A percentile compares a stretch with the other conserved stretches of the same genome.
Conservation (phyloP, 139 green algal genomes). For the Eudorina sp. region DNA sequence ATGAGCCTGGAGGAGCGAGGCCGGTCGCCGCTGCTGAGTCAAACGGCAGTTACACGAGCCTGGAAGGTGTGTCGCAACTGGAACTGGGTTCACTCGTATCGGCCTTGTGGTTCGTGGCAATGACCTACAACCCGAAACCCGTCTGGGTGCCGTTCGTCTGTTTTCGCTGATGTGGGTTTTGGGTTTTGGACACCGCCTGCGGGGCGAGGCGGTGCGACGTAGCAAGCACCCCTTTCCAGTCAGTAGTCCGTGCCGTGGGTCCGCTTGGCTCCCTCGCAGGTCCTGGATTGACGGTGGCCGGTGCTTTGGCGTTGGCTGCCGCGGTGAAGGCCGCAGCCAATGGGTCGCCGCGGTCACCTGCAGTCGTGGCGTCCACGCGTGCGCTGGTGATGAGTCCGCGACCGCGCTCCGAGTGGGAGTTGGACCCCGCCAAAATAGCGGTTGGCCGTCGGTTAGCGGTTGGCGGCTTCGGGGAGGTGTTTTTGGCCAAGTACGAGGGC, state of each 20-base stretch:
- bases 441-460: conserved; percentile 67
- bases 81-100: no score
- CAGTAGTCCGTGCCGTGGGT: no score
- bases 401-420: conserved; percentile 64
- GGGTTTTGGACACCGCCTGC: no score
- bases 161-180: no score
- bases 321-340: not conserved
- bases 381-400: conserved; percentile 8
- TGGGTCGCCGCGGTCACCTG: not conserved
- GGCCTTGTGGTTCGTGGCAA: no score
- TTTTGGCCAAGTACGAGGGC: conserved; percentile 77
- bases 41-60: not conserved
- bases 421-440: conserved; percentile 61
- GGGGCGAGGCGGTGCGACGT: no score
- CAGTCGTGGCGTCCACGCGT: not conserved
- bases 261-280: not conserved
- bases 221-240: no score
- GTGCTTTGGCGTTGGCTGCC: not conserved
- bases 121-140: no score
- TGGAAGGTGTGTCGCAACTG: no score
- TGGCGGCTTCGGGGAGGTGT: conserved; percentile 78
- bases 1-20: not conserved
- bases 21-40: no score
- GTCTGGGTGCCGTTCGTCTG: no score
- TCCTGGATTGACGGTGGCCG: not conserved